These are phyloP conservation scores for Diplodia mutila DNA, from an alignment of 2,329 filamentous ascomycete genomes.

Conservation along the genomic window DNA sequence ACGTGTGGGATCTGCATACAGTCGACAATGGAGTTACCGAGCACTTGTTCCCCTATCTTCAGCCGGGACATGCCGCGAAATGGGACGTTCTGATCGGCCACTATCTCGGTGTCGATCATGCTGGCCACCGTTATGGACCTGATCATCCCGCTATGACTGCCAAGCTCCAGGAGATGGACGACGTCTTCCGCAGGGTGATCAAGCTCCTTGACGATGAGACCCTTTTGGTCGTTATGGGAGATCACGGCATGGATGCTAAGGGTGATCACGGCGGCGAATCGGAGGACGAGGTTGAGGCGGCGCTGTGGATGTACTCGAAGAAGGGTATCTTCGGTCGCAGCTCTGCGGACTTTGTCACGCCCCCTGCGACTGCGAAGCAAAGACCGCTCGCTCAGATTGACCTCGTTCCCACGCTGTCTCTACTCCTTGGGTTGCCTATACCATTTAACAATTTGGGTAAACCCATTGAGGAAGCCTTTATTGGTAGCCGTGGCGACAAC, in stretches of 20 bases:
- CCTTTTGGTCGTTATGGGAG: conserved; percentile 93
- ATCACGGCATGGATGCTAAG: conserved; percentile 97
- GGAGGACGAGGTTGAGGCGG: conserved; percentile 91
- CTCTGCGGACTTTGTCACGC: conserved; percentile 59
- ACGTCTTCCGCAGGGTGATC: conserved; percentile 73
- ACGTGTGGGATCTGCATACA: conserved; percentile 96
- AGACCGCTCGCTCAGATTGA: conserved; percentile 85
- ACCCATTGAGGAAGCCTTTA: conserved; percentile 93
- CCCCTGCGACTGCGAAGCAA: conserved; percentile 73
- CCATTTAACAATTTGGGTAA: conserved; percentile 94
- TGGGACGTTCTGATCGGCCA: conserved; percentile 98
- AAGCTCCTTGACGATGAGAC: conserved; percentile 79
- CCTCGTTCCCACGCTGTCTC: conserved; percentile 85
- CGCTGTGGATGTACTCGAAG: conserved; percentile 98
- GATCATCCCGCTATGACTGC: conserved; percentile 88
- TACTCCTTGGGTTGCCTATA: conserved; percentile 88
- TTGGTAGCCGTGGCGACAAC: conserved; percentile 67
- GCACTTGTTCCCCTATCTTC: conserved; percentile 83
- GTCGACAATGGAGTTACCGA: conserved; percentile 94
- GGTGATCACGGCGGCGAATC: conserved; percentile 99
- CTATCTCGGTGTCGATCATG: conserved; percentile 93
- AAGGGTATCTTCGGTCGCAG: conserved; percentile 81
- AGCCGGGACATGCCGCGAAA: conserved; percentile 63
- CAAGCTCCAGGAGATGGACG: conserved; percentile 91
- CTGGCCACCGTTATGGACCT: conserved; percentile 93